These are phyloP conservation scores for Dactylellina haptotyla DNA, from an alignment of 2,329 filamentous ascomycete genomes.

Conservation along the genomic window DNA sequence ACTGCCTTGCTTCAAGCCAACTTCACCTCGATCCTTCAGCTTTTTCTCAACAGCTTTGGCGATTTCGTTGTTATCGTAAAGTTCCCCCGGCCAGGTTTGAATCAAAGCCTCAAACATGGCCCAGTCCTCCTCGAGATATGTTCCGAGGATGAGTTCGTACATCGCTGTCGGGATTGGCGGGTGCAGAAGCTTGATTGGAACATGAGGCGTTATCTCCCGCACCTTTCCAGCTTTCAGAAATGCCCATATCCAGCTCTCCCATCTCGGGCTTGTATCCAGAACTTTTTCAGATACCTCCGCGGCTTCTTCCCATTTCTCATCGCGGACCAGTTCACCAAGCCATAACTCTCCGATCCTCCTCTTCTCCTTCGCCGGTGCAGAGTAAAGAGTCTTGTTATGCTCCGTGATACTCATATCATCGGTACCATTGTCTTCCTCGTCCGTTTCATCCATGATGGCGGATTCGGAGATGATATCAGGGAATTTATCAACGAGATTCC, in stretches of 20 bases:
- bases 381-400: slow-evolving; percentile 64
- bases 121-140: slow-evolving; percentile 85
- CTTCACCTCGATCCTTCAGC: slow-evolving; percentile 79
- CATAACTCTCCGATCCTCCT: slow-evolving; percentile 89
- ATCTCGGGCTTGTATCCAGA: slow-evolving; percentile 78
- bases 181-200: slow-evolving; percentile 79
- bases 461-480: slow-evolving; percentile 73
- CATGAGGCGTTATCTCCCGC: slow-evolving; percentile 86
- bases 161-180: slow-evolving; percentile 82
- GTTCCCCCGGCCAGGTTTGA: slow-evolving; percentile 75
- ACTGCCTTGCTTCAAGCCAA: slow-evolving; percentile 77
- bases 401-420: slow-evolving; percentile 61
- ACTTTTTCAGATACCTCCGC: slow-evolving; percentile 85
- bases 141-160: slow-evolving; percentile 87
- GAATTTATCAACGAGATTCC: slow-evolving; percentile 87
- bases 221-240: slow-evolving; percentile 88
- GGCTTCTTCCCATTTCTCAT: slow-evolving; percentile 78
- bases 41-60: slow-evolving; percentile 83
- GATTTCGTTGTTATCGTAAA: slow-evolving; percentile 68
- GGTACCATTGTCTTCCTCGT: slow-evolving; percentile 74
- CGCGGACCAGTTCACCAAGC: slow-evolving; percentile 83
- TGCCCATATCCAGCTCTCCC: slow-evolving; percentile 95
- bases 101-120: slow-evolving; percentile 79
- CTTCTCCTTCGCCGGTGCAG: slow-evolving; percentile 84
- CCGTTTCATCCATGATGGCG: slow-evolving; percentile 61